These are phyloP conservation scores for Pseudogymnoascus sp. DNA, from an alignment of 2,329 filamentous ascomycete genomes.

Conservation along the genomic window DNA sequence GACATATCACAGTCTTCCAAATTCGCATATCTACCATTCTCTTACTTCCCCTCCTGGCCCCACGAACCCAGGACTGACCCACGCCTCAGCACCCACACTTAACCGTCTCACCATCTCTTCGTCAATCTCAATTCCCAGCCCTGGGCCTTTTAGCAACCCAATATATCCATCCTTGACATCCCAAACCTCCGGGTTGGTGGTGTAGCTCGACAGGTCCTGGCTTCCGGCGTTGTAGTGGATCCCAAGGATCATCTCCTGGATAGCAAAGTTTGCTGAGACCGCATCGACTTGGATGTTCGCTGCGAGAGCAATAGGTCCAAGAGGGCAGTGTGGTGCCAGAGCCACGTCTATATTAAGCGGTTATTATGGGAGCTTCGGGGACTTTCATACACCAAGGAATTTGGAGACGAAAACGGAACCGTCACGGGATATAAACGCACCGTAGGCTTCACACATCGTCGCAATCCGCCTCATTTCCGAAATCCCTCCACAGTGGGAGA, in stretches of 20 bases:
- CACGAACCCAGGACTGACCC: slow-evolving; percentile 59
- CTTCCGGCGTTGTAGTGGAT: slow-evolving; percentile 71
- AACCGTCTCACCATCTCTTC: slow-evolving; percentile 58
- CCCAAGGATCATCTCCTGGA: slow-evolving; percentile 71
- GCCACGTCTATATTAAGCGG: slow-evolving; percentile 38
- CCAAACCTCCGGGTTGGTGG: slow-evolving; percentile 58
- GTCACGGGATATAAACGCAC: slow-evolving; percentile 29
- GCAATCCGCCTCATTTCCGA: slow-evolving; percentile 64
- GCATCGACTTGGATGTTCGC: slow-evolving; percentile 62
- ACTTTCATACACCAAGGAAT: not conserved
- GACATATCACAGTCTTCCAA: not conserved
- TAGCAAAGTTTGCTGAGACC: slow-evolving; percentile 57
- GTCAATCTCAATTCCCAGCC: slow-evolving; percentile 63
- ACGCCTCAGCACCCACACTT: slow-evolving; percentile 51
- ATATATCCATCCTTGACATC: slow-evolving; percentile 61
- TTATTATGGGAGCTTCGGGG: not conserved
- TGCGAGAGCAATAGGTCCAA: slow-evolving; percentile 66
- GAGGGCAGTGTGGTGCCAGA: slow-evolving; percentile 64
- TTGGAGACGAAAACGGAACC: not conserved
- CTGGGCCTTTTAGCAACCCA: slow-evolving; percentile 49
- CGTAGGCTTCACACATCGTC: slow-evolving; percentile 64
- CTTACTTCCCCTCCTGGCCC: slow-evolving; percentile 59
- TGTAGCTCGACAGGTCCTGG: slow-evolving; percentile 59
- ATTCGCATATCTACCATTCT: slow-evolving; percentile 50
- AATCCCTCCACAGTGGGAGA: slow-evolving; percentile 65